A percentile compares a stretch with the other conserved stretches of the same genome.
Evolutionary conservation across 768 basidiomycete genomes (phyloP).

Genomic region (Leccinellum rugosiceps): DNA sequence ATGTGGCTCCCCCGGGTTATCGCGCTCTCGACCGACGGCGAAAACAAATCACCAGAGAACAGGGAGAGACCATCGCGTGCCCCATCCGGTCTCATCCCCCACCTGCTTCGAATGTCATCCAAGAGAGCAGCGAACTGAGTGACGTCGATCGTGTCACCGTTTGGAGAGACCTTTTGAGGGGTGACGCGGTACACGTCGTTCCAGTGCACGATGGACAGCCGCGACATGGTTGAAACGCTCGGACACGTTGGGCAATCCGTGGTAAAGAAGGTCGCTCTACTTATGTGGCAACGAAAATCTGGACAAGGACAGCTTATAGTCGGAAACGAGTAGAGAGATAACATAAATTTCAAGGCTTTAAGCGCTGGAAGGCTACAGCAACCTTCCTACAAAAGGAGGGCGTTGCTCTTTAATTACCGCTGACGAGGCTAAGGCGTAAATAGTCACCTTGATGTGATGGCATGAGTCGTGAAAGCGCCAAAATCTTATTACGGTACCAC

Average conservation of each 20-base stretch:
- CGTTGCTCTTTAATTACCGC: not conserved
- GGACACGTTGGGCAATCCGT: not conserved
- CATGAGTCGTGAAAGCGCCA: too few relatives aligned
- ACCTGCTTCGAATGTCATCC: conserved; percentile 55
- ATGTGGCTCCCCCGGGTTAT: conserved; percentile 90
- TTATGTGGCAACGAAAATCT: not conserved
- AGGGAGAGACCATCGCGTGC: conserved; percentile 70
- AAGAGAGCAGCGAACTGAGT: conserved; percentile 80
- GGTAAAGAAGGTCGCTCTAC: not conserved
- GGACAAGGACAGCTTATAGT: not conserved
- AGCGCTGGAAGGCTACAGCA: too few relatives aligned
- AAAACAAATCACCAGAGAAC: conserved; percentile 89
- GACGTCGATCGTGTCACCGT: conserved; percentile 72
- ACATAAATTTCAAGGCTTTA: not conserved
- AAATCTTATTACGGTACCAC: too few relatives aligned
- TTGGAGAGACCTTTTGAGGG: conserved; percentile 61
- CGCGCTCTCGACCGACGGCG: conserved; percentile 81
- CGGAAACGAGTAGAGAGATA: not conserved
- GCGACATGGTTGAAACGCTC: conserved; percentile 30
- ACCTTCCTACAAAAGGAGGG: not conserved
- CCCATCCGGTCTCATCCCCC: conserved; percentile 48
- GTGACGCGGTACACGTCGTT: conserved; percentile 84
- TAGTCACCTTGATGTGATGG: not conserved
- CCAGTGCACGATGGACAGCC: conserved; percentile 58
- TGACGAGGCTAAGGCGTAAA: not conserved